Evolutionary conservation across 2,329 filamentous ascomycete species (phyloP).

Genomic region (Trichoderma atroviride): DNA sequence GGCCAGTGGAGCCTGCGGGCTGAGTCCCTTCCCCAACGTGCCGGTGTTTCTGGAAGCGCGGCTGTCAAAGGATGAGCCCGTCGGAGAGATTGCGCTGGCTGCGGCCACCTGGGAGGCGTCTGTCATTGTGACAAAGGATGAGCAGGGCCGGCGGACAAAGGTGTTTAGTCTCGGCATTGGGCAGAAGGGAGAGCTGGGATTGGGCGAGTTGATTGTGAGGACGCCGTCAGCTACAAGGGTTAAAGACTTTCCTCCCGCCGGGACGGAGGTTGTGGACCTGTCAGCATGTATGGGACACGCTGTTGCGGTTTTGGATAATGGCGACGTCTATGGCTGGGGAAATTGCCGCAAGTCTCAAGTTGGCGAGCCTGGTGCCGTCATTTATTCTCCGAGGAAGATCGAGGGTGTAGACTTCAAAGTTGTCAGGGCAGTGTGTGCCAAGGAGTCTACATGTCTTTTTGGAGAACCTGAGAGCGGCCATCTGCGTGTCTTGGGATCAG

Average conservation of each 20-base stretch:
- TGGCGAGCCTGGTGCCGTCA: conserved; percentile 58
- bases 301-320: conserved; percentile 71
- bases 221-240: conserved; percentile 54
- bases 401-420: conserved; percentile 63
- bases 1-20: conserved; percentile 57
- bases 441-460: conserved; percentile 81
- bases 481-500: conserved; percentile 69
- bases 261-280: conserved; percentile 63
- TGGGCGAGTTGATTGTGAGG: conserved; percentile 56
- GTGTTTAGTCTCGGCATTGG: conserved; percentile 69
- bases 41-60: conserved; percentile 46
- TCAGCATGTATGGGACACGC: conserved; percentile 78
- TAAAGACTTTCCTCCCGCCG: conserved; percentile 64
- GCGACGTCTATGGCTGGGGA: conserved; percentile 86
- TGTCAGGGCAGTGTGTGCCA: conserved; percentile 71
- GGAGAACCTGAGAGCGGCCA: conserved; percentile 58
- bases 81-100: conserved; percentile 46
- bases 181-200: conserved; percentile 71
- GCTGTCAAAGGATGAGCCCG: conserved; percentile 38
- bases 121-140: conserved; percentile 58
- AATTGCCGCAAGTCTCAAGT: conserved; percentile 84
- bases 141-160: conserved; percentile 45
- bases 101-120: conserved; percentile 81
- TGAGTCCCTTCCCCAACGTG: conserved; percentile 36
- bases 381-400: conserved; percentile 65